Conservation (phyloP, 1,284 basidiomycete genomes). For the Clitocybe nebularis region DNA sequence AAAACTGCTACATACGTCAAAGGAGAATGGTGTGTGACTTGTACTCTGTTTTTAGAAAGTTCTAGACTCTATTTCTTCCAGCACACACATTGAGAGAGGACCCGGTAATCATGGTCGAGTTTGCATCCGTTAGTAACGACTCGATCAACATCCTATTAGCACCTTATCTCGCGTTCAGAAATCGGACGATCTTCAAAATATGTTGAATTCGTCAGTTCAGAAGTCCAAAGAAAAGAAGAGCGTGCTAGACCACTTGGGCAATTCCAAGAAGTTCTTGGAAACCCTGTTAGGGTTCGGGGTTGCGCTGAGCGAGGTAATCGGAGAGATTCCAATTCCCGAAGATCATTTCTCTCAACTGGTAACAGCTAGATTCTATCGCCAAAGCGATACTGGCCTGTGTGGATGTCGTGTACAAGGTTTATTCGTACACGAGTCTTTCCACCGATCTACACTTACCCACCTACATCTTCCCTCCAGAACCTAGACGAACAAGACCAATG, state of each 20-base stretch:
- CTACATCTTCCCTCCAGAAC: constrained; percentile 8
- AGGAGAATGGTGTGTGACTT: constrained; percentile 1
- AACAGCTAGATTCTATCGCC: constrained; percentile 13
- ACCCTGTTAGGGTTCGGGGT: constrained; percentile 13
- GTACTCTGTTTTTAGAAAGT: neutral
- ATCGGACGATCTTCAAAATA: neutral
- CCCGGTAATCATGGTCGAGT: constrained; percentile 3
- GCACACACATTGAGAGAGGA: neutral
- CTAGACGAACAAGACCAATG: constrained; percentile 17
- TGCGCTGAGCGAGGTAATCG: constrained; percentile 20
- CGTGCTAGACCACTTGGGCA: constrained; percentile 17
- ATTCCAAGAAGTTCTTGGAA: constrained; percentile 14
- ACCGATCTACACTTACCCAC: neutral
- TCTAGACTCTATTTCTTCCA: neutral
- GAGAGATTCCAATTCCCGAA: no score
- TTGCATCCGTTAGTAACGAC: neutral
- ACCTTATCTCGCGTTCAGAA: neutral
- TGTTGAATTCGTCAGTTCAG: constrained; percentile 3
- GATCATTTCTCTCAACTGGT: no score
- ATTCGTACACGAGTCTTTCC: neutral
- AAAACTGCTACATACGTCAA: neutral
- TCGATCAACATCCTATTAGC: neutral
- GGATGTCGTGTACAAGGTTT: constrained; percentile 17
- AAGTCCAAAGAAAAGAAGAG: constrained; percentile 14
- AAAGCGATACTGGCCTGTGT: constrained; percentile 21